phyloP scores from a whole-genome alignment of 352 stramenopile species.

The Phytophthora hibernalis region DNA sequence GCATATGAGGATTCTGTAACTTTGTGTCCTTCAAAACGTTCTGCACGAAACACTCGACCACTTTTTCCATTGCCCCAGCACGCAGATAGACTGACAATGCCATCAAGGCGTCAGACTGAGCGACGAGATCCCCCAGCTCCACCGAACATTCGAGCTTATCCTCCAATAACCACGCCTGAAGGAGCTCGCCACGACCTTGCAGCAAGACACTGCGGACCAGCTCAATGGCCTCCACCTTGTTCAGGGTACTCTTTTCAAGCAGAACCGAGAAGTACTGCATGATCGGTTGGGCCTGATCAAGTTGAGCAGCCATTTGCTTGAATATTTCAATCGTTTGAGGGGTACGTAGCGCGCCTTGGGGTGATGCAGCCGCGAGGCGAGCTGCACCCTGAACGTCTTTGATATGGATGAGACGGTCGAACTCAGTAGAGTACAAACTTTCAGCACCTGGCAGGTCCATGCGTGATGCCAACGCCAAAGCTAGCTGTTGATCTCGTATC shows the following conservation, averaged over 20 bases:
- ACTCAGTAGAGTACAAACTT: constrained; percentile 98
- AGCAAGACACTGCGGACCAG: constrained; percentile 97
- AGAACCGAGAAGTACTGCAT: constrained; percentile 99
- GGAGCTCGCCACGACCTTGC: constrained; percentile 96
- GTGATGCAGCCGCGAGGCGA: constrained; percentile 92
- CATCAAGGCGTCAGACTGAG: constrained; percentile 97
- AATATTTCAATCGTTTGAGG: constrained; percentile 99
- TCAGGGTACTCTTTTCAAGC: constrained; percentile 98
- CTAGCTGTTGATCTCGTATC: constrained; percentile 96
- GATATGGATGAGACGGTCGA: constrained; percentile 94
- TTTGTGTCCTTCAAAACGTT: constrained; percentile 99
- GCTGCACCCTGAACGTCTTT: constrained; percentile 87
- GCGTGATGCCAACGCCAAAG: constrained; percentile 95
- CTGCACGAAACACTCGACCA: constrained; percentile 99
- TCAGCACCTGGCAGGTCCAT: constrained; percentile 98
- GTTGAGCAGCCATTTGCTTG: constrained; percentile 97
- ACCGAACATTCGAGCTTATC: constrained; percentile 99
- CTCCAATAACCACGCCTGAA: constrained; percentile 99
- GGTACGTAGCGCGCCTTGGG: constrained; percentile 93
- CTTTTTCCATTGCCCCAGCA: constrained; percentile 98
- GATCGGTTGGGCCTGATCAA: constrained; percentile 97
- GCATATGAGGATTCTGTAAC: constrained; percentile 97
- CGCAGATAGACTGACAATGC: constrained; percentile 98
- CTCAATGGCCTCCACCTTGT: constrained; percentile 99
- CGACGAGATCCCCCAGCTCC: constrained; percentile 97